Base-by-base conservation (phyloP, 2,329 filamentous ascomycete species). In the Neofusicoccum laricinum region DNA sequence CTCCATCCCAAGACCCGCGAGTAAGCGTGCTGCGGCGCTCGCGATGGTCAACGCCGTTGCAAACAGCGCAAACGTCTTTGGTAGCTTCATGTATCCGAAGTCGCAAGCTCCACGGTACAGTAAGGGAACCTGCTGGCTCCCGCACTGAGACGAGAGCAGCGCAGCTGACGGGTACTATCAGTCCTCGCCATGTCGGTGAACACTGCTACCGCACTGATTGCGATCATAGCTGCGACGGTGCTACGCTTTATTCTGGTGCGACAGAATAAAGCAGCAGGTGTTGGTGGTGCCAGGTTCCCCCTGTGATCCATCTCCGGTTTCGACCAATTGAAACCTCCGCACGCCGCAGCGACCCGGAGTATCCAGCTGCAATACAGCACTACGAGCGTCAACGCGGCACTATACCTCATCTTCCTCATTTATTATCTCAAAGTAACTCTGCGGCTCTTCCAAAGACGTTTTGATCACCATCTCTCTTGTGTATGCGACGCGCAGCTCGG, bases 41-140 rank as follows among this genome's bases (percentile, higher is more conserved):
- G 65, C 66, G 10, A 46, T 67, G 36, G 61, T 67, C 45, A 68
- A 68, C 41, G 59, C 51, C 4, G 34, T 30, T 2, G 55, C 55
- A n/a, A 59, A 59, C 30, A 45, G 40, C 41, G 55, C 55, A 1
- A 59, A 59, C 25, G 46, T 59, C 10, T 59, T 46, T 17, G 55
- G 55, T 2, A 59, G 55, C 55, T 59, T 46, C 41, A 46, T 59
- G 55, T 59, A 59, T 10, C 55, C 40, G 2, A 41, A 41, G 10
- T 51, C 45, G 10, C 46, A 50, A 11, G 15, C 45, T 41, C 59
- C 59, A 11, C 14, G 59, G 17, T 62, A 50, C 32, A 19, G 59
- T 62, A 17, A n/a, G 59, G 14, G 5, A 11, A 15, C 7, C 2
- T 25, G 3, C 12, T 15, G 21, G 4, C 7, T 4, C 17, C 50